phyloP scores from a whole-genome alignment of 2,329 filamentous ascomycete species.

The Nemania sp. region DNA sequence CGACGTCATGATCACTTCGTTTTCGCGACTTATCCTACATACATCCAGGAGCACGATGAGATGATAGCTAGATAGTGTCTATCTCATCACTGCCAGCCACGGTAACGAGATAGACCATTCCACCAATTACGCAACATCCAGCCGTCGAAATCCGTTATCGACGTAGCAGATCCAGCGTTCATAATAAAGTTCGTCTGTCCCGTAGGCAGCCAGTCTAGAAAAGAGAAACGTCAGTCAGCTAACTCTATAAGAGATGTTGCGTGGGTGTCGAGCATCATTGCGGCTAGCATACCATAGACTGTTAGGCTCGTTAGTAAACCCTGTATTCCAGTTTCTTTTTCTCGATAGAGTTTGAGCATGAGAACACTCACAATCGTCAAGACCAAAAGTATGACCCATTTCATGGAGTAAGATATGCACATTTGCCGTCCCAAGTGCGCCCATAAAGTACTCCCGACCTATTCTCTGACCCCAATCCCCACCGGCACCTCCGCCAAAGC shows the following conservation, averaged over 20 bases:
- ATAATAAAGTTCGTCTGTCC: constrained; percentile 28
- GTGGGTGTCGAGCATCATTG: background rate
- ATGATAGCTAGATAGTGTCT: background rate
- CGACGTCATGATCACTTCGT: background rate
- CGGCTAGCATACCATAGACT: constrained; percentile 23
- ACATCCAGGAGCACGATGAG: background rate
- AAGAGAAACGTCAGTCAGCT: constrained; percentile 14
- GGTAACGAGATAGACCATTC: constrained; percentile 21
- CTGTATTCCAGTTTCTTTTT: background rate
- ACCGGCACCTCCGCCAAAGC: constrained; percentile 17
- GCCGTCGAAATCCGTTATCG: constrained; percentile 27
- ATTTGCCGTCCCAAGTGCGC: constrained; percentile 1
- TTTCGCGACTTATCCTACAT: no score
- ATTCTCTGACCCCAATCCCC: constrained; percentile 26
- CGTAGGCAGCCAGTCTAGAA: constrained; percentile 19
- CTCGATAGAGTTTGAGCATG: background rate
- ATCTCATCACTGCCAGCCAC: constrained; percentile 24
- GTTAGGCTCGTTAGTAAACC: constrained; percentile 4
- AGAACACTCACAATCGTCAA: constrained; percentile 22
- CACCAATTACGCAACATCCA: constrained; percentile 32
- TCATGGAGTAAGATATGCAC: constrained; percentile 22
- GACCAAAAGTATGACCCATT: constrained; percentile 27
- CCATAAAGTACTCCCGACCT: constrained; percentile 21
- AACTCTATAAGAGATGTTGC: background rate
- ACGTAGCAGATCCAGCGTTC: constrained; percentile 14